These are phyloP conservation scores for Lipomyces kockii DNA, from an alignment of 805 yeast genomes.

Conservation along the genomic window DNA sequence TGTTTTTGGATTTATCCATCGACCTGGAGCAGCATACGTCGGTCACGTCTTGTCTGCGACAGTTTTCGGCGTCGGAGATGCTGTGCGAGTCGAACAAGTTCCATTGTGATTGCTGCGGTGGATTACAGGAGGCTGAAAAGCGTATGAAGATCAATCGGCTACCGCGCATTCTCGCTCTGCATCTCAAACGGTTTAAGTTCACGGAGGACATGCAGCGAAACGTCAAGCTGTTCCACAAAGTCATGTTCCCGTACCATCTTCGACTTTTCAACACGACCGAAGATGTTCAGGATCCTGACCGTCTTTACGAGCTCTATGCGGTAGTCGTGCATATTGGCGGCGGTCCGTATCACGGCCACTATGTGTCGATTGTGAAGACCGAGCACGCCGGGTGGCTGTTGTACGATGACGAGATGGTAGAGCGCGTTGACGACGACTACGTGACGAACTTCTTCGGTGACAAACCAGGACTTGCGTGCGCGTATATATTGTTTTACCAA, in stretches of 20 bases:
- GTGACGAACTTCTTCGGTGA: conserved; percentile 89
- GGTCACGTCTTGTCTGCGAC: conserved; percentile 73
- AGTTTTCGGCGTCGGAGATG: conserved; percentile 85
- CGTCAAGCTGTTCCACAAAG: conserved; percentile 84
- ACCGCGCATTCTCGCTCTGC: conserved; percentile 83
- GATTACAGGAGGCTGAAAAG: conserved; percentile 92
- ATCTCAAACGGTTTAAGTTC: conserved; percentile 90
- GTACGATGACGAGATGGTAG: conserved; percentile 95
- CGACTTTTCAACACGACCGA: conserved; percentile 69
- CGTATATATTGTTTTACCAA: conserved; percentile 84
- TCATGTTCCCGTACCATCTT: conserved; percentile 75
- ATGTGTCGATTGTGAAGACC: conserved; percentile 83
- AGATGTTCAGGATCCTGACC: conserved; percentile 57
- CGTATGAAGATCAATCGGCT: conserved; percentile 77
- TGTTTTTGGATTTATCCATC: conserved; percentile 82
- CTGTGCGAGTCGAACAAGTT: conserved; percentile 87
- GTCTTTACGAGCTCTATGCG: conserved; percentile 78
- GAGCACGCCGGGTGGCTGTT: conserved; percentile 83
- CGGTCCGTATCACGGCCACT: conserved; percentile 98
- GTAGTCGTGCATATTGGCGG: conserved; percentile 97
- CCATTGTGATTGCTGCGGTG: conserved; percentile 87
- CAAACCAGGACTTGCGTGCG: conserved; percentile 85
- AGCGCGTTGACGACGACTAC: conserved; percentile 78
- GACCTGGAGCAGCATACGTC: conserved; percentile 80
- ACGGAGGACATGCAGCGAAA: conserved; percentile 80